Evolutionary conservation across 2,329 filamentous ascomycete genomes (phyloP).

Genomic region (Pseudonectria foliicola): DNA sequence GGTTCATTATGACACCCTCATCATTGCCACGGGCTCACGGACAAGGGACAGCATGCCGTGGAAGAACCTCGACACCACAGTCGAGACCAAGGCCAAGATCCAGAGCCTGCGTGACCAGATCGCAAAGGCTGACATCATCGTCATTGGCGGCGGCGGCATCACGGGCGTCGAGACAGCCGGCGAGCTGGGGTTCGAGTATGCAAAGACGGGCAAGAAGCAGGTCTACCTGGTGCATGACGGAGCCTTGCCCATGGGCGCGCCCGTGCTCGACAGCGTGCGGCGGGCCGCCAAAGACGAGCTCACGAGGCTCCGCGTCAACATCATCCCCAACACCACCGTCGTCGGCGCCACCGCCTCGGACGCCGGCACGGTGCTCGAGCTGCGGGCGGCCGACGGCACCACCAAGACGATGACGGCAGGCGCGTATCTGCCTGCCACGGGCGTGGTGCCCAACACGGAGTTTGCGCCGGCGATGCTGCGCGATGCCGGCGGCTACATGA

Average conservation of each 20-base stretch:
- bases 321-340: constrained; percentile 34
- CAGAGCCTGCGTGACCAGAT: constrained; percentile 31
- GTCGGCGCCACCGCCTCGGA: constrained; percentile 16
- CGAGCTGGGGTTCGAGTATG: constrained; percentile 44
- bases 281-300: constrained; percentile 33
- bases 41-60: constrained; percentile 40
- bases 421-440: constrained; percentile 41
- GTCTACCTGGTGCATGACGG: constrained; percentile 36
- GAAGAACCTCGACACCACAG: constrained; percentile 38
- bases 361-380: constrained; percentile 26
- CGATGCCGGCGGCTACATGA: constrained; percentile 27
- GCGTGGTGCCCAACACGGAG: constrained; percentile 36
- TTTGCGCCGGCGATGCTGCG: constrained; percentile 34
- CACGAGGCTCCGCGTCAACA: constrained; percentile 35
- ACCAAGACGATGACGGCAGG: constrained; percentile 33
- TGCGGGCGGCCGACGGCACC: constrained; percentile 26
- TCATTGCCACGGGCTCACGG: constrained; percentile 48
- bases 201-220: constrained; percentile 35
- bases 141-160: constrained; percentile 44
- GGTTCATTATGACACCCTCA: constrained; percentile 43
- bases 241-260: constrained; percentile 30
- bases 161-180: constrained; percentile 45
- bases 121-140: constrained; percentile 37
- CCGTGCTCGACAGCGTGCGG: constrained; percentile 30
- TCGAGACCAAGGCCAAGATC: constrained; percentile 34